Base-by-base conservation (phyloP, 768 basidiomycete genomes). In the Trametes coccinea region DNA sequence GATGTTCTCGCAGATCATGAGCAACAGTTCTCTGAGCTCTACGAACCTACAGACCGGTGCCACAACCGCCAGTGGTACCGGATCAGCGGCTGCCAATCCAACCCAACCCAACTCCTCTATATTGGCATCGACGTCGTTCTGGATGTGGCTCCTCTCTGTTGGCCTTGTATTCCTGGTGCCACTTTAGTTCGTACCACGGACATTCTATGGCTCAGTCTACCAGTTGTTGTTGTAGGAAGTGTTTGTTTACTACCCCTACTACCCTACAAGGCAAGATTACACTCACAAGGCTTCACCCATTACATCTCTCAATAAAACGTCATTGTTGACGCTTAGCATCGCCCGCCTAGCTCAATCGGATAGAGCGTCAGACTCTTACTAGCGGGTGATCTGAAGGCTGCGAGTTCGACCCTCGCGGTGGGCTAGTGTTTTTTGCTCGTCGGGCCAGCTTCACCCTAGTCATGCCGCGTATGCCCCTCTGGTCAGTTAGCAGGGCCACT, bases 281-380 rank as follows among this genome's bases (percentile, higher is more conserved):
- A 22, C 22, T 22, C 22, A 22, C 22, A 22, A 22, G 22, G 22
- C 22, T 22, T 22, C 22, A 22, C 22, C 22, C 22, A 22, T 22
- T 22, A 1, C 22, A 22, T 22, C 22, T 22, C 22, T 22, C 22
- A 22, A 22, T 22, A 1, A 22, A 22, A 22, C 22, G 22, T 22
- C 22, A 22, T 22, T 22, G 22, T 22, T 22, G 22, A 22, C 22
- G 22, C 22, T 22, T 5, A 29, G 34, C 16, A 59, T 56, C 65
- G 81, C 81, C 82, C 79, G 81, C 81, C 81, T 83, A 84, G 82
- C 81, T 84, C 82, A 82, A 82, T 82, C 80, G 81, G 81, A 82
- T 84, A 82, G 82, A 84, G 81, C 81, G 81, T 82, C 81, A 84
- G 81, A 82, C 81, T 82, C 80, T 82, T 84, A 84, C 60, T 50